Evolutionary conservation across 176 grass and related monocot genomes (phyloP).

Genomic region (Triticum aestivum): IWGSC_CS_RefSeq_v2.1 NC_057799.1:141154896-141155395

Average conservation of each 20-base stretch:
- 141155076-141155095: background rate
- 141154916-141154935: background rate
- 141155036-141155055: background rate
- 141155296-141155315: background rate
- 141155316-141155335: conserved; percentile 12
- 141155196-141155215: background rate
- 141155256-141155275: background rate
- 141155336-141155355: background rate
- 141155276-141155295: background rate
- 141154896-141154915: conserved; percentile 13
- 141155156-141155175: background rate
- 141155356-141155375: background rate
- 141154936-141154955: conserved; percentile 8
- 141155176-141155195: background rate
- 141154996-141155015: background rate
- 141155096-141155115: background rate
- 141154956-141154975: background rate
- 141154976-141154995: background rate
- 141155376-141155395: background rate
- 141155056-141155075: background rate
- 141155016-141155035: conserved; percentile 2
- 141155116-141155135: conserved; percentile 6
- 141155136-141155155: background rate
- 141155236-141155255: background rate
- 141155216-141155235: background rate